Evolutionary conservation across 768 basidiomycete species (phyloP).

Genomic region (Serendipita indica): DNA sequence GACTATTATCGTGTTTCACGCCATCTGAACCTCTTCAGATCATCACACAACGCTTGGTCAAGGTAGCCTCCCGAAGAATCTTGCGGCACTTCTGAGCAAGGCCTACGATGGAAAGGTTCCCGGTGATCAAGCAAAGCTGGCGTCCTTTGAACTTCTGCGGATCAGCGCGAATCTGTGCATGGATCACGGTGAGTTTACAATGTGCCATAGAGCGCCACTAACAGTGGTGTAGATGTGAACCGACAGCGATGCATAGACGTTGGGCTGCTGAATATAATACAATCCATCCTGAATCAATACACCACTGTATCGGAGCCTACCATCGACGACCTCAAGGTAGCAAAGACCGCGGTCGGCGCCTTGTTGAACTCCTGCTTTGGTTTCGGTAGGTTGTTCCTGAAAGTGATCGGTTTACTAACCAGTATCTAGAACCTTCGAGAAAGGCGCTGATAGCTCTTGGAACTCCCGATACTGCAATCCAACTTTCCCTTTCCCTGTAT

Average conservation of each 20-base stretch:
- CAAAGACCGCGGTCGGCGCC: constrained; percentile 65
- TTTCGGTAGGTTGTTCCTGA: constrained; percentile 39
- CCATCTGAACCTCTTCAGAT: constrained; percentile 25
- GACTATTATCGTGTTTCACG: neutral
- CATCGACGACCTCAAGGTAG: constrained; percentile 49
- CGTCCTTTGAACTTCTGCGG: constrained; percentile 54
- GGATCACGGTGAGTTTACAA: constrained; percentile 47
- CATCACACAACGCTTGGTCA: constrained; percentile 54
- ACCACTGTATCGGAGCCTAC: constrained; percentile 29
- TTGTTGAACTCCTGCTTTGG: constrained; percentile 64
- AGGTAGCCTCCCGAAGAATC: constrained; percentile 46
- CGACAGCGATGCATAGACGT: constrained; percentile 55
- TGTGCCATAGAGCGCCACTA: neutral
- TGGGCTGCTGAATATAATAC: constrained; percentile 49
- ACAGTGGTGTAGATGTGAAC: constrained; percentile 47
- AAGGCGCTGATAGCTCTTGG: constrained; percentile 52
- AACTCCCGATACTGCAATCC: constrained; percentile 51
- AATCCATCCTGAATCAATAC: constrained; percentile 60
- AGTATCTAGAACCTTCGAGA: constrained; percentile 48
- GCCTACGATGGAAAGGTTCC: constrained; percentile 39
- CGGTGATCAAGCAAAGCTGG: constrained; percentile 30
- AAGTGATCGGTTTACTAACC: constrained; percentile 9
- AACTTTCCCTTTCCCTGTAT: constrained; percentile 52
- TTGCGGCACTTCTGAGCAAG: constrained; percentile 44
- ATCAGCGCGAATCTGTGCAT: constrained; percentile 74